Evolutionary conservation across 495 filamentous ascomycete species (phyloP).

Genomic region (Lasiosphaeris hirsuta): DNA sequence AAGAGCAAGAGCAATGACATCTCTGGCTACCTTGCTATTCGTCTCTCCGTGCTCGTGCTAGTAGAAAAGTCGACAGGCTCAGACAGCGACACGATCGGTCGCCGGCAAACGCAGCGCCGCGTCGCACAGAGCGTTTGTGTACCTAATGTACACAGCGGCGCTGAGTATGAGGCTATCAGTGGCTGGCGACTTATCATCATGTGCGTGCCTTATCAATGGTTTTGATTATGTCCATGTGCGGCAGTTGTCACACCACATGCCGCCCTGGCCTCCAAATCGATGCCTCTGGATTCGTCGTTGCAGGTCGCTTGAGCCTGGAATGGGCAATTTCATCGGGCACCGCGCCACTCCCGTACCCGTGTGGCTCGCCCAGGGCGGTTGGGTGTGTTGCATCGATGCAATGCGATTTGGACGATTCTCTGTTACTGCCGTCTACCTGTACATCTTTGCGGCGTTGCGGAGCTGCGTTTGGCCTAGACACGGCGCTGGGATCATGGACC

Average conservation of each 20-base stretch:
- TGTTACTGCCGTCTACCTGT: no score
- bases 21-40: no score
- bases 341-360: slow-evolving; percentile 2
- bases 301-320: slow-evolving; percentile 13
- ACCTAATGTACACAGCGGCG: no score
- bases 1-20: neutral
- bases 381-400: neutral
- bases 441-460: no score
- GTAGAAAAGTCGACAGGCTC: no score
- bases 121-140: no score
- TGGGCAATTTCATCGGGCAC: neutral
- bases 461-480: no score
- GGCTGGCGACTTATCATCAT: neutral
- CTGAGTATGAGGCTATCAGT: no score
- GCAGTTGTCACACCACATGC: slow-evolving; percentile 5
- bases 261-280: slow-evolving; percentile 4
- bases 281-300: neutral
- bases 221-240: slow-evolving; percentile 5
- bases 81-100: no score
- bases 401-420: neutral
- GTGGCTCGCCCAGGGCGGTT: neutral
- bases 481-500: no score
- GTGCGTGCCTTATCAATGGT: neutral
- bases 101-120: no score
- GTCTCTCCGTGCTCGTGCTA: no score